phyloP scores from a whole-genome alignment of 192 early-diverging fungal species.

The Coemansia sp. region DNA sequence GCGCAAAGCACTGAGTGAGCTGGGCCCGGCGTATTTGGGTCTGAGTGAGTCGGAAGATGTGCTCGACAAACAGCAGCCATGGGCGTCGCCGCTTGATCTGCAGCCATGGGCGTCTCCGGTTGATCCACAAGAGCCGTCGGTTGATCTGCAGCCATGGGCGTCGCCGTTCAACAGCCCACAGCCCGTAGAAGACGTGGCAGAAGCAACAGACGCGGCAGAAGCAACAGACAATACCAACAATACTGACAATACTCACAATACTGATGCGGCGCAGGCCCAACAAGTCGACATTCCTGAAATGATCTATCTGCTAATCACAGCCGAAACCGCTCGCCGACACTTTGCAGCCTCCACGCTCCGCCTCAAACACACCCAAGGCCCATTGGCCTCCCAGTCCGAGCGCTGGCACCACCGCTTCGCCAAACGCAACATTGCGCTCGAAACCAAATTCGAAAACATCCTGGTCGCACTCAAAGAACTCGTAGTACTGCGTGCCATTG shows the following conservation, averaged over 20 bases:
- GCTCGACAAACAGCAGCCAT: conserved; percentile 22
- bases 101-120: conserved; percentile 5
- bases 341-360: conserved; percentile 7
- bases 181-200: neutral
- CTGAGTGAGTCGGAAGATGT: conserved; percentile 20
- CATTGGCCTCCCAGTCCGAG: conserved; percentile 41
- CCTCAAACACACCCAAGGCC: conserved; percentile 2
- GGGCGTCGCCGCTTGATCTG: conserved; percentile 37
- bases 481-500: conserved; percentile 30
- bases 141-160: conserved; percentile 7
- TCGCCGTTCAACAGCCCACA: conserved; percentile 19
- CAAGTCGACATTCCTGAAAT: conserved; percentile 22
- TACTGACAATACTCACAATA: neutral
- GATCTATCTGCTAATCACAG: conserved; percentile 29
- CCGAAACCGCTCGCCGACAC: conserved; percentile 35
- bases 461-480: conserved; percentile 50
- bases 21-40: conserved; percentile 33
- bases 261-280: neutral
- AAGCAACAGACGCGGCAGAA: neutral
- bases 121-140: neutral
- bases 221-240: neutral
- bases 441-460: conserved; percentile 48
- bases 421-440: conserved; percentile 44
- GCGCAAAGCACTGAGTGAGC: conserved; percentile 2
- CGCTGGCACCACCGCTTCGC: conserved; percentile 48